Conservation (phyloP, 2,329 filamentous ascomycete genomes). For the Clonostachys rhizophaga region DNA sequence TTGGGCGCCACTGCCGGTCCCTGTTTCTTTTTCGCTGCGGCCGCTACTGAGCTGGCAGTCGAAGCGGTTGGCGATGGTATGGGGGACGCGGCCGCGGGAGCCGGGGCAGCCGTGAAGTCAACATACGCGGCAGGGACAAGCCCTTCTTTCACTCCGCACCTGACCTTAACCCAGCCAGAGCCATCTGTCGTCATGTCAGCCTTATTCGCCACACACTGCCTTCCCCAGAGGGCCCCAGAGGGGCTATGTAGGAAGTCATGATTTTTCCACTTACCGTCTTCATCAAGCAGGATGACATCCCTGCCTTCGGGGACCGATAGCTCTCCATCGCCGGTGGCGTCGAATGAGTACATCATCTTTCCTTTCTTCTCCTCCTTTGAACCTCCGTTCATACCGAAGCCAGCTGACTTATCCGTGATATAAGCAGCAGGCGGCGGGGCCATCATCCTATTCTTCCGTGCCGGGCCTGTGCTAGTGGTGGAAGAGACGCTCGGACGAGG, state of each 20-base stretch:
- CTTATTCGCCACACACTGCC: conserved; percentile 2
- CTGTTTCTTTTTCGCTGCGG: conserved; percentile 64
- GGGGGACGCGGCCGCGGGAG: conserved; percentile 22
- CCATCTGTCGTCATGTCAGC: conserved; percentile 59
- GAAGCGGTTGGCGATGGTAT: conserved; percentile 75
- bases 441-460: conserved; percentile 67
- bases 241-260: not conserved
- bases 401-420: conserved; percentile 58
- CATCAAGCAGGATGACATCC: conserved; percentile 73
- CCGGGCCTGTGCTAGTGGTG: conserved; percentile 14
- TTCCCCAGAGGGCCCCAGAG: not conserved
- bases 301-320: conserved; percentile 74
- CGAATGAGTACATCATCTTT: conserved; percentile 87
- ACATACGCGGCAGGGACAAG: conserved; percentile 86
- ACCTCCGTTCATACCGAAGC: conserved; percentile 38
- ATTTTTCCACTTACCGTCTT: conserved; percentile 66
- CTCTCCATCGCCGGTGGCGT: conserved; percentile 77
- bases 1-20: conserved; percentile 88
- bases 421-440: conserved; percentile 85
- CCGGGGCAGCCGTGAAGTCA: conserved; percentile 52
- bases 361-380: conserved; percentile 53
- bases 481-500: conserved; percentile 18
- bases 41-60: conserved; percentile 47
- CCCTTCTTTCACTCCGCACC: conserved; percentile 69
- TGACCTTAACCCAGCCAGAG: conserved; percentile 85